Base-by-base conservation (phyloP, 495 filamentous ascomycete genomes). In the Trichocladium uniseriatum region DNA sequence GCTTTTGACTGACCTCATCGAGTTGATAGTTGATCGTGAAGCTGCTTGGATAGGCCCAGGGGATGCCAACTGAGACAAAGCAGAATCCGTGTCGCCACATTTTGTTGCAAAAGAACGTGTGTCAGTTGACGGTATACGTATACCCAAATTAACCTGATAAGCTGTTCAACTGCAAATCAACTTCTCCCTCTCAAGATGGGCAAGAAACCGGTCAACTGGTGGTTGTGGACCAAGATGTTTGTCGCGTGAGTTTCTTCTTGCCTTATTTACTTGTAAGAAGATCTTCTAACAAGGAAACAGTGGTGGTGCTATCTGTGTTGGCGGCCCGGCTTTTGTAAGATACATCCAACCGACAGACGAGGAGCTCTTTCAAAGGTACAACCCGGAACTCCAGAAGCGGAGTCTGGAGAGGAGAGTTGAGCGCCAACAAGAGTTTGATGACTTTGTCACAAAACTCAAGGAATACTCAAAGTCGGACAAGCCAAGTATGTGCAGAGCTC, bases 391-490 rank as follows among this genome's bases (percentile, higher is more conserved):
- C 4, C 87, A 91, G 63, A 86, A 85, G 65, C 78, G 83, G 55
- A 87, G 84, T 45, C 68, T 89, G 1, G 87, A 88, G 59, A 75
- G 83, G 44, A 78, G 90, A 24, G 71, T 82, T 38, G 77, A 80
- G 54, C 77, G 75, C 45, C 79, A 88, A 54, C 75, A 94, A 69
- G 89, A 95, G 19, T 91, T 94, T 61, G 84, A 94, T 57, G 79
- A 90, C 48, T 96, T 94, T 59, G 82, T 97, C 28, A 73, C 51
- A 21, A 81, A 80, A 55, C 67, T 98, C 61, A 94, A 90, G 75
- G 76, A 90, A 56, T 86, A 90, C 71, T 86, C 87, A 8, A 95
- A 91, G 66, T 89, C 84, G 1, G 80, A 89, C 61, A 95, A 94
- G 68, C 85, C 86, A 34, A 94, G 65, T 72, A 60, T 20, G 70